Conservation (phyloP, 306 rosid species). For the Coriaria nepalensis region DNA sequence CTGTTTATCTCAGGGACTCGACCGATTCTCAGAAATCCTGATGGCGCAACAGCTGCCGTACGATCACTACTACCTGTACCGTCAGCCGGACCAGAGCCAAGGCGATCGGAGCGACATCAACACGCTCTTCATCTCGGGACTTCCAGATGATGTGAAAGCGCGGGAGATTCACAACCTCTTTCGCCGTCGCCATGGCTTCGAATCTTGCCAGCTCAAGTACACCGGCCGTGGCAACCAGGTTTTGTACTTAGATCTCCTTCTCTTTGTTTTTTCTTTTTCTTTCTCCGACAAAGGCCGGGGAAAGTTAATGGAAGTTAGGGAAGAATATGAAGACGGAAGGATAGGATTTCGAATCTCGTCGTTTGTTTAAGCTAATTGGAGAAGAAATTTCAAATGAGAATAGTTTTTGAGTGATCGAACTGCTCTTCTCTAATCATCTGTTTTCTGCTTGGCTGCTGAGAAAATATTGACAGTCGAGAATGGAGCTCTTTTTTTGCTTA, state of each 20-base stretch:
- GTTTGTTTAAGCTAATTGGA: too few relatives aligned
- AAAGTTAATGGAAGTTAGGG: not conserved
- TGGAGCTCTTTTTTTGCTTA: too few relatives aligned
- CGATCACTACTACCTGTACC: conserved; percentile 59
- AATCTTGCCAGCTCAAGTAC: conserved; percentile 93
- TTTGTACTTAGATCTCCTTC: not conserved
- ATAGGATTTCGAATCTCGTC: too few relatives aligned
- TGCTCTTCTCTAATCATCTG: too few relatives aligned
- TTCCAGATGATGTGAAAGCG: conserved; percentile 89
- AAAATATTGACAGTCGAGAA: not conserved
- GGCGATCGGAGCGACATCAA: conserved; percentile 52
- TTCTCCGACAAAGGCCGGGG: not conserved
- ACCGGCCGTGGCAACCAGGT: conserved; percentile 96
- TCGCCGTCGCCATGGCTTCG: conserved; percentile 90
- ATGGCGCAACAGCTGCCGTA: conserved; percentile 60
- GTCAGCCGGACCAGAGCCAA: conserved; percentile 20
- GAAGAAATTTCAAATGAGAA: too few relatives aligned
- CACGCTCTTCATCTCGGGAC: conserved; percentile 91
- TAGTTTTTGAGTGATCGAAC: too few relatives aligned
- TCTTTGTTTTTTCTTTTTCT: not conserved
- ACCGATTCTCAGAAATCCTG: too few relatives aligned
- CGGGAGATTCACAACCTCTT: conserved; percentile 98
- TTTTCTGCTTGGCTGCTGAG: conserved; percentile 7
- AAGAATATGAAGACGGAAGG: too few relatives aligned
- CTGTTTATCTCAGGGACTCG: not conserved